Conservation (phyloP, 345 rosid species). For the Hibiscus mutabilis region DNA sequence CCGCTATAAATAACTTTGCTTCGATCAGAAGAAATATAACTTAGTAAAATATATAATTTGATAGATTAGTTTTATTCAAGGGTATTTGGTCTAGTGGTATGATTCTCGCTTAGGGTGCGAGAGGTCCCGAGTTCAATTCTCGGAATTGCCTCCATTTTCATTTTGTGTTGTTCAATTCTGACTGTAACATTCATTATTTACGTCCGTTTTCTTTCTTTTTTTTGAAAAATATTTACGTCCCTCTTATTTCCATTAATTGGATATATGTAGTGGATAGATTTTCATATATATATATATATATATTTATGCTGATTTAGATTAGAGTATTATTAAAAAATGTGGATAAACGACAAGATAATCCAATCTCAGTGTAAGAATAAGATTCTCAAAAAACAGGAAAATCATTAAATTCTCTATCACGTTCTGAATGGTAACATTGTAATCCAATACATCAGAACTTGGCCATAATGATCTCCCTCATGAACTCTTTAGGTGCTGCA, state of each 20-base stretch:
- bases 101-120: slow-evolving; percentile 86
- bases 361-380: too few relatives aligned
- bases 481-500: slow-evolving; percentile 46
- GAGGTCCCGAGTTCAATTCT: slow-evolving; percentile 80
- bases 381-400: neutral
- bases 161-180: neutral
- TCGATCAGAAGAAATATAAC: neutral
- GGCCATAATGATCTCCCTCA: slow-evolving; percentile 36
- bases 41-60: too few relatives aligned
- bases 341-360: too few relatives aligned
- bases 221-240: too few relatives aligned
- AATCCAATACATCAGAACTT: slow-evolving; percentile 30
- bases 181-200: too few relatives aligned
- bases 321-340: too few relatives aligned
- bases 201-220: too few relatives aligned
- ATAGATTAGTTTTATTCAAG: neutral
- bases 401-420: neutral
- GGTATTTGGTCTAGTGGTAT: slow-evolving; percentile 83
- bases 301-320: too few relatives aligned
- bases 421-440: neutral
- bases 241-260: too few relatives aligned
- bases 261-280: too few relatives aligned
- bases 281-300: too few relatives aligned
- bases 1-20: neutral
- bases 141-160: slow-evolving; percentile 35